Evolutionary conservation across 306 rosid genomes (phyloP), one percentile per base, ranked within the genome.

Genomic region (Hippophae rhamnoides): DNA sequence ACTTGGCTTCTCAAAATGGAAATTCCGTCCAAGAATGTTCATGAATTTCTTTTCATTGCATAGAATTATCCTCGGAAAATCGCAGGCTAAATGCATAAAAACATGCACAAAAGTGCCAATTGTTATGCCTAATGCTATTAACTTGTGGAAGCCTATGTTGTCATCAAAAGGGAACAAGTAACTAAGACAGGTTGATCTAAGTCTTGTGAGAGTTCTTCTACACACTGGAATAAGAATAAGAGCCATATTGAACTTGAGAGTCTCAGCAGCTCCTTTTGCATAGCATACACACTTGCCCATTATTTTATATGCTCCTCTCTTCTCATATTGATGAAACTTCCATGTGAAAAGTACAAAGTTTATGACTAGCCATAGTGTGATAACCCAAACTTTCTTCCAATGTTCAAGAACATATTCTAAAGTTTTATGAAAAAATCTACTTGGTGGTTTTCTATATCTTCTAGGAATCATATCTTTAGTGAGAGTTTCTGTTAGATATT

Each of bases 261-360:
- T 87, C 82, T 92, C 98, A 10, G 98, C 98, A 9, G 85, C 83
- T 69, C 98, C 98, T 61, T 92, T 92, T 64, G 98, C 98, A 12
- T 69, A 26, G 75, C 98, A 92, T 43, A 92, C 45, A 57, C 98
- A 92, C 27, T 63, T 42, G 10, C 98, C 98, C 98, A 92, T 87
- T 72, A 92, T 60, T 67, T 80, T 41, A 65, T 57, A 87, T 25
- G 81, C 80, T 13, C 46, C 67, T 56, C 2, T 71, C 0, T 76
- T 25, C 74, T 61, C 70, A 71, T 92, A 92, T 67, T 87, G 72
- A 2, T 3, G 2, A 64, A 68, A 92, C 67, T 92, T 92, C 96
- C 96, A 87, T 10, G 46, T 0, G 56, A 60, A 87, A 31, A 92
- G 89, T 31, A 23, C 63, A 5, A 74, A 18, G 76, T 92, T 92